Conservation (phyloP, 1,284 basidiomycete genomes). For the Trichosporon coremiiforme region DNA sequence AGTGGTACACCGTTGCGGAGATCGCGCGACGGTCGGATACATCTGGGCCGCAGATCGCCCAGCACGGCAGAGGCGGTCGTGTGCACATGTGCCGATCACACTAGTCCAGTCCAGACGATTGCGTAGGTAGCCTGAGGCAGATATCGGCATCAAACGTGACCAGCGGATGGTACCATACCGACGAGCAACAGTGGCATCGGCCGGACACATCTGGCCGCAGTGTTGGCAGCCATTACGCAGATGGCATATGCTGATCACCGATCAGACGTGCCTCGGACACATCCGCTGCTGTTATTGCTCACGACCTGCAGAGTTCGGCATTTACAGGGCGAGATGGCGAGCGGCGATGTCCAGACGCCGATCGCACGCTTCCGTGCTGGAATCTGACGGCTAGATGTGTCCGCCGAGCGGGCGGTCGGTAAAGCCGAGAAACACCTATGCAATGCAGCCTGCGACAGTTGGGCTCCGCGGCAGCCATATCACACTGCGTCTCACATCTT, state of each 20-base stretch:
- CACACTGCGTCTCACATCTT: background rate
- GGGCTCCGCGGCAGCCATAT: background rate
- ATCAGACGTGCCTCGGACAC: too few species aligned
- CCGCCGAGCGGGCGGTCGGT: background rate
- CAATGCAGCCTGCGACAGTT: background rate
- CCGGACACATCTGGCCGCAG: background rate
- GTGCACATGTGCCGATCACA: too few species aligned
- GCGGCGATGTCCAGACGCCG: too few species aligned
- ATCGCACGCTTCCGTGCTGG: background rate
- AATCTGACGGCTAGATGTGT: background rate
- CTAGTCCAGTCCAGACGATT: background rate
- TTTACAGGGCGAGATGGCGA: too few species aligned
- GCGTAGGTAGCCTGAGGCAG: background rate
- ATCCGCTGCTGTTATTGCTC: too few species aligned
- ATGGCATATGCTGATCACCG: too few species aligned
- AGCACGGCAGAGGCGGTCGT: too few species aligned
- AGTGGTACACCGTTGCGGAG: too few species aligned
- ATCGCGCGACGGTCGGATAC: too few species aligned
- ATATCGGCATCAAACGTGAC: background rate
- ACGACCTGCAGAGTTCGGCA: too few species aligned
- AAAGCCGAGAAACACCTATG: background rate
- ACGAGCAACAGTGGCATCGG: background rate
- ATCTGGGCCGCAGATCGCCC: too few species aligned
- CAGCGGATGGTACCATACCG: background rate
- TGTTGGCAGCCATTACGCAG: too few species aligned